Base-by-base conservation (phyloP, 23 red algal species). In the Gracilariopsis chorda region DNA sequence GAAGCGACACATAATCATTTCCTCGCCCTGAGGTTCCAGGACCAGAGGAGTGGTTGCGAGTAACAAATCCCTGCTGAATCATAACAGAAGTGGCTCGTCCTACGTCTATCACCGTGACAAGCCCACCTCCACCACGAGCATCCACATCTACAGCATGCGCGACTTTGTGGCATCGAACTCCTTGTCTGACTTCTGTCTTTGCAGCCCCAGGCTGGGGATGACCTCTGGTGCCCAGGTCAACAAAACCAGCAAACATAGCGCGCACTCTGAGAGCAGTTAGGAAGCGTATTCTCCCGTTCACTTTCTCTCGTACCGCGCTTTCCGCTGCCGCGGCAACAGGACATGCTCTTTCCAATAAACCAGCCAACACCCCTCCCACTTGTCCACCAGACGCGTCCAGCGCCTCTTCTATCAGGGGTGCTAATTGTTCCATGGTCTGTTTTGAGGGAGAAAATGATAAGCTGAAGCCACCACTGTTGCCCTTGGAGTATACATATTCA, bases 61-160 rank as follows among this genome's bases (percentile, higher is more conserved):
- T 74, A 7, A 71, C 83, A 42, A 89, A 60, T 5, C 92, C 78
- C 70, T 95, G 92, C 45, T 87, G 83, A 55, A 83, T 80, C 83
- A 95, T 95, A 29, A 95, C 82, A 23, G 92, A 48, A 29, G 92
- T 90, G 30, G 92, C 92, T 28, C 92, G 83, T 61, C 92, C 92
- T 24, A 95, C 92, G 46, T 95, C 92, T 80, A 95, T 90, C 1
- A 95, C 92, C 8, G 73, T 89, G 11, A 91, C 92, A 32, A 80
- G 42, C 29, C 92, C 92, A 23, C 68, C 52, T 43, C 71, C 73
- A 30, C 76, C 74, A 5, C 84, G 92, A 36, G 92, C 92, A 39
- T 95, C 92, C 11, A 95, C 75, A 63, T 95, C 92, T 34, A 95
- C 73, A 45, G 83, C 83, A 76, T 95, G 92, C 5, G 76, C 48